Conservation (phyloP, 495 filamentous ascomycete genomes). For the Xylaria scruposa region DNA sequence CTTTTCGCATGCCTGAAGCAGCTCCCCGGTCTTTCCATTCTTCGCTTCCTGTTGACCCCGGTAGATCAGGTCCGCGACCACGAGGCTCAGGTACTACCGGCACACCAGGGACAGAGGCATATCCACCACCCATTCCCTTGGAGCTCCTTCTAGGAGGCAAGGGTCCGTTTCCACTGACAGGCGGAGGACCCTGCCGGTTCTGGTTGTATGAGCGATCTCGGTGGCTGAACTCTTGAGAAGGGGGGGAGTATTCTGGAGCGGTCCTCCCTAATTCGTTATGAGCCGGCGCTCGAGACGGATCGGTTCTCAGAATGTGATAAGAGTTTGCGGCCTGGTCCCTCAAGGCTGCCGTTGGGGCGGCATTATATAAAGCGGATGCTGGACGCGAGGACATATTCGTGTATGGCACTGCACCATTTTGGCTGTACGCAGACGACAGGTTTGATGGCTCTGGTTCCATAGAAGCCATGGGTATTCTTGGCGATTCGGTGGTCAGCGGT, state of each 20-base stretch:
- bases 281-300: slow-evolving; percentile 68
- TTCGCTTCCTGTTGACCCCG: slow-evolving; percentile 73
- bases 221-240: slow-evolving; percentile 72
- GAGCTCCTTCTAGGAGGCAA: slow-evolving; percentile 73
- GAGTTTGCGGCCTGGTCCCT: slow-evolving; percentile 46
- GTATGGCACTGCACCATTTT: slow-evolving; percentile 37
- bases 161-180: slow-evolving; percentile 60
- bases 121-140: slow-evolving; percentile 62
- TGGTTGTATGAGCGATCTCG: slow-evolving; percentile 71
- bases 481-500: slow-evolving; percentile 43
- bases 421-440: slow-evolving; percentile 30
- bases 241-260: slow-evolving; percentile 66
- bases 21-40: slow-evolving; percentile 97
- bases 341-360: slow-evolving; percentile 40
- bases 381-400: slow-evolving; percentile 53
- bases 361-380: slow-evolving; percentile 60
- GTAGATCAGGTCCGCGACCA: slow-evolving; percentile 68
- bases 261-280: slow-evolving; percentile 61
- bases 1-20: slow-evolving; percentile 76
- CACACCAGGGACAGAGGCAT: slow-evolving; percentile 49
- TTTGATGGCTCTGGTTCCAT: slow-evolving; percentile 27
- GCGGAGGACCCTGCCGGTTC: slow-evolving; percentile 51
- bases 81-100: slow-evolving; percentile 47
- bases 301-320: slow-evolving; percentile 64
- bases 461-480: slow-evolving; percentile 25